Conservation (phyloP, 257 asterid genomes). For the Lavandula angustifolia region DNA sequence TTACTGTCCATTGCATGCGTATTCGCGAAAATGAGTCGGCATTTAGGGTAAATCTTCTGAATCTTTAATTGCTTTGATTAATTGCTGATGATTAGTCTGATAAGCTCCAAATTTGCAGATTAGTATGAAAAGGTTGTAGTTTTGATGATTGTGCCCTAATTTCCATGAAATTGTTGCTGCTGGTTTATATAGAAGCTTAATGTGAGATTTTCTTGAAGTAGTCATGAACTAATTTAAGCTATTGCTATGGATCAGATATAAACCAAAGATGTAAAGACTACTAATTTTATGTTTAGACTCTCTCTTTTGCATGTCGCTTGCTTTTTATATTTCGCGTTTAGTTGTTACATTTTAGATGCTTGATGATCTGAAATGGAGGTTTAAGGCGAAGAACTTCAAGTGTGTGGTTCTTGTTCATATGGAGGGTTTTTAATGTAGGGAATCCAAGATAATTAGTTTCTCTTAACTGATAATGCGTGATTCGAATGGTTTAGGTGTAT, state of each 20-base stretch:
- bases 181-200: constrained; percentile 11
- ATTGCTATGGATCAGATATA: background rate
- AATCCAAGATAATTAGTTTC: constrained; percentile 17
- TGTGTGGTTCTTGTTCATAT: constrained; percentile 4
- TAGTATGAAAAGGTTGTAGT: background rate
- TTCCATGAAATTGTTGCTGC: constrained; percentile 7
- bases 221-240: background rate
- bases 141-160: background rate
- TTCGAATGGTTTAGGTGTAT: constrained; percentile 61
- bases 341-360: background rate
- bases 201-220: background rate
- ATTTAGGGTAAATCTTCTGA: constrained; percentile 52
- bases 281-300: background rate
- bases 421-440: constrained; percentile 13
- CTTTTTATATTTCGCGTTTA: background rate
- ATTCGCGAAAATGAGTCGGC: constrained; percentile 83
- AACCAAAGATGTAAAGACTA: too few relatives aligned
- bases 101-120: constrained; percentile 4
- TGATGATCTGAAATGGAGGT: constrained; percentile 7
- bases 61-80: constrained; percentile 5
- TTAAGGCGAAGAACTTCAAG: background rate
- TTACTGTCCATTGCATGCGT: constrained; percentile 69
- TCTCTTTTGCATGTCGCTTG: background rate
- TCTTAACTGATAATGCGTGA: constrained; percentile 17
- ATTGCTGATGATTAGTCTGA: constrained; percentile 5